A percentile compares a stretch with the other conserved stretches of the same genome.
These are phyloP conservation scores for Malus hybrid DNA, from an alignment of 331 rosid species.

Conservation along the genomic window DNA sequence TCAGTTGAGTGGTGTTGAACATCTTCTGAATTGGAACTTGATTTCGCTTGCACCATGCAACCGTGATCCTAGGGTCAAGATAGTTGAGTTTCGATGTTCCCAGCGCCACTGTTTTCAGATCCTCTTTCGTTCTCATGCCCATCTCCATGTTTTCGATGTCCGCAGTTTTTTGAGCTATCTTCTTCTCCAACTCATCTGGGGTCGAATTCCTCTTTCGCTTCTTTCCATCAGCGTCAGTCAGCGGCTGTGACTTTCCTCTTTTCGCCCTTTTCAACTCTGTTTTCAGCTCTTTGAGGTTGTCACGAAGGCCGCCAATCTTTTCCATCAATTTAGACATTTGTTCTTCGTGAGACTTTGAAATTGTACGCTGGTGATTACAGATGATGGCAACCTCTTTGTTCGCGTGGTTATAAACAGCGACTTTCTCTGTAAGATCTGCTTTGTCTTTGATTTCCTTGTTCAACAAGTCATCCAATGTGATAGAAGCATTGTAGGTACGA, in stretches of 20 bases:
- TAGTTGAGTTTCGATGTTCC: slow-evolving; percentile 95
- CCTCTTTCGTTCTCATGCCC: slow-evolving; percentile 86
- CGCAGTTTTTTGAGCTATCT: slow-evolving; percentile 65
- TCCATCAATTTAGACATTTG: slow-evolving; percentile 71
- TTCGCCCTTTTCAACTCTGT: slow-evolving; percentile 69
- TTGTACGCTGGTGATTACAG: slow-evolving; percentile 91
- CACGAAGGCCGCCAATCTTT: slow-evolving; percentile 76
- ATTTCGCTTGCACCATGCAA: slow-evolving; percentile 97
- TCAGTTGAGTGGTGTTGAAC: slow-evolving; percentile 83
- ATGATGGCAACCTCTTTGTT: slow-evolving; percentile 98
- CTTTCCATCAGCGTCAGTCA: slow-evolving; percentile 70
- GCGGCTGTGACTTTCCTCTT: slow-evolving; percentile 74
- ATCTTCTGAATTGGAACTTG: slow-evolving; percentile 97
- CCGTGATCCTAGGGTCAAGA: slow-evolving; percentile 95
- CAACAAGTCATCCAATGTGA: slow-evolving; percentile 83
- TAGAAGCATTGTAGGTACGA: slow-evolving; percentile 91
- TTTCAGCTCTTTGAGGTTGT: slow-evolving; percentile 62
- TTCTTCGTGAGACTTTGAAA: slow-evolving; percentile 71
- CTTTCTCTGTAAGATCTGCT: slow-evolving; percentile 33
- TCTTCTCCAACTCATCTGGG: slow-evolving; percentile 78
- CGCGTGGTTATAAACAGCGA: slow-evolving; percentile 67
- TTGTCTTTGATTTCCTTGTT: not conserved
- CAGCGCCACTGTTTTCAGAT: slow-evolving; percentile 82
- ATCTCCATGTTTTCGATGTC: slow-evolving; percentile 72
- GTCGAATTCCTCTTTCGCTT: slow-evolving; percentile 55